Conservation (phyloP, 129 eudicot genomes). For the Flaveria brownii region DNA sequence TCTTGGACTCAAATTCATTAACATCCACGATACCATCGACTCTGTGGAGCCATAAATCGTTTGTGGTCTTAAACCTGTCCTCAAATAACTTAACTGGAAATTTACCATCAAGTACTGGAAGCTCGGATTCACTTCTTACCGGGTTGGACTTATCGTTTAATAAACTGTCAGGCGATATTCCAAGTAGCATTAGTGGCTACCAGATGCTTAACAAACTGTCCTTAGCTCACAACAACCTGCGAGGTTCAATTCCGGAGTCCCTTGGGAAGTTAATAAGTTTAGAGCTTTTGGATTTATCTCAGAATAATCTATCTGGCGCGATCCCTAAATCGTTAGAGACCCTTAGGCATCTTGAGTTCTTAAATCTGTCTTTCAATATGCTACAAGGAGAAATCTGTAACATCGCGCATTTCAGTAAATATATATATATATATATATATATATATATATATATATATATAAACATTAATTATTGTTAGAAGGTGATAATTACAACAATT, state of each 20-base stretch:
- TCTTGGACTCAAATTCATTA: constrained; percentile 36
- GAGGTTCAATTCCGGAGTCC: constrained; percentile 35
- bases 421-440: too few relatives aligned
- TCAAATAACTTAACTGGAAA: constrained; percentile 30
- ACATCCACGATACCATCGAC: constrained; percentile 31
- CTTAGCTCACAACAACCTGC: constrained; percentile 30
- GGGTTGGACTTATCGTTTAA: constrained; percentile 40
- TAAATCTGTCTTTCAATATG: constrained; percentile 33
- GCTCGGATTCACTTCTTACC: constrained; percentile 18
- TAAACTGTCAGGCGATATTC: constrained; percentile 38
- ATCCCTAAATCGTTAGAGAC: constrained; percentile 31
- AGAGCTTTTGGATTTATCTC: constrained; percentile 34
- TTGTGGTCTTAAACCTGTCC: constrained; percentile 29
- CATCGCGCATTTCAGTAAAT: too few relatives aligned
- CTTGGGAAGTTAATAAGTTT: constrained; percentile 23
- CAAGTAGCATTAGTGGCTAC: constrained; percentile 28
- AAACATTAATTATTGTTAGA: too few relatives aligned
- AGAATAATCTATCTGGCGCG: constrained; percentile 29
- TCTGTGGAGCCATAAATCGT: constrained; percentile 34
- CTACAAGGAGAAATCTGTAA: constrained; percentile 39
- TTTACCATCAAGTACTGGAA: constrained; percentile 35
- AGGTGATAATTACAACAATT: too few relatives aligned
- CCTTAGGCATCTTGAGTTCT: constrained; percentile 26
- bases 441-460: too few relatives aligned
- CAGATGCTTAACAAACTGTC: constrained; percentile 31